Base-by-base conservation (phyloP, 306 rosid species). In the Prunus davidiana region DNA sequence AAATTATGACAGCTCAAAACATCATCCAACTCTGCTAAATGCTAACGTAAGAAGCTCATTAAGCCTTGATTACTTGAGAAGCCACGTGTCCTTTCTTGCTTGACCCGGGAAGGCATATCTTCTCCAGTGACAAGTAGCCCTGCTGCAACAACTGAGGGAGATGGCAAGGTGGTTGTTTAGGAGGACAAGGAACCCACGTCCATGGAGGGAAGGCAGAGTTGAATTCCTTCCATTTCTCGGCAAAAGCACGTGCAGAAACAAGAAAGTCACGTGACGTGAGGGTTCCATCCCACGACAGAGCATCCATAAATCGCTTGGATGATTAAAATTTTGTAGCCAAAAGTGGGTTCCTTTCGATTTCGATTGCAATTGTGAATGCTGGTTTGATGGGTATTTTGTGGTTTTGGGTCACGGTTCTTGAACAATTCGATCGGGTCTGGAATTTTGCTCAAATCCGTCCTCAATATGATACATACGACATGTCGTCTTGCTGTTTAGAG, bases 91-190 rank as follows among this genome's bases (percentile, higher is more conserved):
- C 7, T 14, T 12, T 46, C 38, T 55, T 47, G 32, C 18, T 76
- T 6, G 27, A 64, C 2, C 74, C 60, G 76, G 54, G 41, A 72
- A 74, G 75, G 82, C 89, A 82, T 51, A 86, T 76, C 75, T 81
- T 90, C 84, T 88, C 94, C 72, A 90, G 62, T 22, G 92, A 74
- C 72, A 91, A 82, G 87, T 91, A 93, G 83, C 98, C 94, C 70
- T 84, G 67, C 67, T 14, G 61, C 13, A 2, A 84, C 52, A 70
- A 78, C 91, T 84, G 73, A 12, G 38, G 64, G 49, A 45, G 79
- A 72, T 68, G 79, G 61, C 85, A 68, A 75, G 83, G 80, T 22
- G n/a, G 82, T 27, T n/a, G 82, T 64, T 78, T 88, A 15, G 81
- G 65, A 80, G 82, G 43, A 38, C 9, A 76, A 8, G 85, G 79